phyloP scores from a whole-genome alignment of 352 stramenopile species.

The Thalassiosira allenii region DNA sequence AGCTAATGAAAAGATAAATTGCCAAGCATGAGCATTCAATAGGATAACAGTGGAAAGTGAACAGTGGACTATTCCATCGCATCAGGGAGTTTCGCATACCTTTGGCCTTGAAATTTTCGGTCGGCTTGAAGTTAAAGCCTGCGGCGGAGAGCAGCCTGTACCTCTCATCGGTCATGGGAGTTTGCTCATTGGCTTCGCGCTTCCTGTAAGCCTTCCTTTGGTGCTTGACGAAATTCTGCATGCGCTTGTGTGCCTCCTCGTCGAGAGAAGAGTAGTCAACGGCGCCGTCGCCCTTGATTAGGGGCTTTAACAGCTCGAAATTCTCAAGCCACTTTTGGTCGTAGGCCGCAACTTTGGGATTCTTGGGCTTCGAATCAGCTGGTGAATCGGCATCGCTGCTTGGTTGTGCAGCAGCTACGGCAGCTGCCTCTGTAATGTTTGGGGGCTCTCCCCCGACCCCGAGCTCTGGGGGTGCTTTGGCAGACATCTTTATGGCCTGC shows the following conservation, averaged over 20 bases:
- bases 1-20: too few species aligned
- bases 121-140: slow-evolving; percentile 42
- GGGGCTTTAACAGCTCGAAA: slow-evolving; percentile 30
- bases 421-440: too few species aligned
- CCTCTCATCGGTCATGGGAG: slow-evolving; percentile 34
- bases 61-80: too few species aligned
- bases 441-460: too few species aligned
- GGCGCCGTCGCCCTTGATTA: slow-evolving; percentile 32
- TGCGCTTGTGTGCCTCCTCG: slow-evolving; percentile 37
- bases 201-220: slow-evolving; percentile 44
- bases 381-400: not conserved
- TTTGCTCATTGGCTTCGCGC: slow-evolving; percentile 26
- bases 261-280: slow-evolving; percentile 47
- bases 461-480: not conserved
- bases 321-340: slow-evolving; percentile 44
- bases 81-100: too few species aligned
- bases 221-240: slow-evolving; percentile 45
- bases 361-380: too few species aligned
- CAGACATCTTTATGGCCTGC: too few species aligned
- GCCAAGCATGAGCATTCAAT: too few species aligned
- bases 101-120: too few species aligned
- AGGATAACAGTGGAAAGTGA: too few species aligned
- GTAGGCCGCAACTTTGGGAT: not conserved
- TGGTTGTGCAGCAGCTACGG: not conserved
- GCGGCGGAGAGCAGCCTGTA: slow-evolving; percentile 16